Conservation (phyloP, 2,329 filamentous ascomycete species). For the Lasiodiplodia hormozganensis region DNA sequence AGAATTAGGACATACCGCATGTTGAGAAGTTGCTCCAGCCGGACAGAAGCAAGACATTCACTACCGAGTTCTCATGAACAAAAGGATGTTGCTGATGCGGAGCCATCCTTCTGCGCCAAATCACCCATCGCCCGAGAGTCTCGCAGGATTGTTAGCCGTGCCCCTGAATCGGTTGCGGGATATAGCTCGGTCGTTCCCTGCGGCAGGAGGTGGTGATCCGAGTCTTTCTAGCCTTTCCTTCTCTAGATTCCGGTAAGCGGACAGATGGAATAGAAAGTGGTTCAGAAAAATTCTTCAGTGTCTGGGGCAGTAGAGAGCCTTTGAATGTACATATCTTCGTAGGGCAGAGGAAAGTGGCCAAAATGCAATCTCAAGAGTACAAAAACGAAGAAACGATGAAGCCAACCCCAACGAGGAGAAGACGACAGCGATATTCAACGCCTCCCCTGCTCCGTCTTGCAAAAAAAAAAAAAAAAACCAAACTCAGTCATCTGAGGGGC, state of each 20-base stretch:
- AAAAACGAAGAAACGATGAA: conserved; percentile 7
- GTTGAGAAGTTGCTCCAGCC: conserved; percentile 38
- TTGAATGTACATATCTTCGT: conserved; percentile 19
- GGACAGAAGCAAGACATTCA: conserved; percentile 39
- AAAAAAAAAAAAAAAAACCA: neutral
- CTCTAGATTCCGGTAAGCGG: neutral
- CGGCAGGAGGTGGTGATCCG: conserved; percentile 1
- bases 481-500: conserved; percentile 8
- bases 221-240: neutral
- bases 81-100: conserved; percentile 41
- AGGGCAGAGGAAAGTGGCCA: conserved; percentile 2
- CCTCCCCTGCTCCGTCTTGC: conserved; percentile 21
- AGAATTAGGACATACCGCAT: conserved; percentile 39
- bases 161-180: conserved; percentile 65
- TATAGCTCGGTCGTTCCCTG: conserved; percentile 62
- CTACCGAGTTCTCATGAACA: conserved; percentile 42
- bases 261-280: neutral
- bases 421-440: conserved; percentile 14
- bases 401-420: neutral
- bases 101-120: conserved; percentile 50
- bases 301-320: conserved; percentile 13
- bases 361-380: conserved; percentile 13
- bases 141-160: conserved; percentile 60
- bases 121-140: conserved; percentile 64
- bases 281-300: neutral